These are phyloP conservation scores for Debaryomyces maramus DNA, from an alignment of 805 yeast genomes.

Conservation along the genomic window DNA sequence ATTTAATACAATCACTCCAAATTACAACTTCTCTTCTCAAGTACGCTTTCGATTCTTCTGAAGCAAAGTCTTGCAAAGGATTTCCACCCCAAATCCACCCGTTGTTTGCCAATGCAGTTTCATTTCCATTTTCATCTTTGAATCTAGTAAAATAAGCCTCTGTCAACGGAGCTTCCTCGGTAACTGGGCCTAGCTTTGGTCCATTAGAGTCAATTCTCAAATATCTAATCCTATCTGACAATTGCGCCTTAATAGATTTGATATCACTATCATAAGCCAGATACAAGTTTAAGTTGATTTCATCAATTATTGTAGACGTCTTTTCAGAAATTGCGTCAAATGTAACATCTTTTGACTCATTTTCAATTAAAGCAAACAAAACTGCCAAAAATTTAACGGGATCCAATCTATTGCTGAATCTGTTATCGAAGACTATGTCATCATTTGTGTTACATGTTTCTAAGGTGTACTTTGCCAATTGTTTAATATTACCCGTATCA, in stretches of 20 bases:
- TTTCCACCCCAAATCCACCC: conserved; percentile 99
- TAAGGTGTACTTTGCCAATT: conserved; percentile 50
- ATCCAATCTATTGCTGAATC: conserved; percentile 59
- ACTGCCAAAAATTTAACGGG: conserved; percentile 51
- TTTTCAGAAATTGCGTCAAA: conserved; percentile 29
- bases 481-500: conserved; percentile 35
- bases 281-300: conserved; percentile 73
- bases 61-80: conserved; percentile 92
- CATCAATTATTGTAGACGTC: conserved; percentile 64
- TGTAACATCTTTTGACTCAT: conserved; percentile 12
- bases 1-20: conserved; percentile 96
- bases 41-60: conserved; percentile 73
- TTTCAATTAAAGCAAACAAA: conserved; percentile 30
- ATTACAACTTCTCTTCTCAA: conserved; percentile 89
- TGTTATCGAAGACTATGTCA: conserved; percentile 45
- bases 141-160: conserved; percentile 89
- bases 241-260: conserved; percentile 61
- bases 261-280: conserved; percentile 74
- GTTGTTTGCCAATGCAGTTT: conserved; percentile 82
- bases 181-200: conserved; percentile 69
- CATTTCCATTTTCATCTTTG: conserved; percentile 47
- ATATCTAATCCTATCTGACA: conserved; percentile 74
- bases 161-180: conserved; percentile 55
- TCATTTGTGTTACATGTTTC: conserved; percentile 40
- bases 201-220: conserved; percentile 78